Conservation (phyloP, 1,284 basidiomycete genomes). For the Lignosus rhinocerotis region DNA sequence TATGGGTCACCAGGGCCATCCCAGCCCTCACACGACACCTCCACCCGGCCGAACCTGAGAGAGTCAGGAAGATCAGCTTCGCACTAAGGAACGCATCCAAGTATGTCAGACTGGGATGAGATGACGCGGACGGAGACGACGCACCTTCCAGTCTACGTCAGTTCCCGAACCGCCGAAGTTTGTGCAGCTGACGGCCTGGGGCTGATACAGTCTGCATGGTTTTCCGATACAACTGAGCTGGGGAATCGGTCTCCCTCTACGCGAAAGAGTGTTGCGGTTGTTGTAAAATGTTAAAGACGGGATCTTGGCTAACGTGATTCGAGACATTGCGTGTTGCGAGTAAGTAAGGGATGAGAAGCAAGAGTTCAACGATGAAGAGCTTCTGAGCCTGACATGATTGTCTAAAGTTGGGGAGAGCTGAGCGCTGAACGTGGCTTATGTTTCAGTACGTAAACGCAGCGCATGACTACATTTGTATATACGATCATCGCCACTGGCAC, state of each 20-base stretch:
- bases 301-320: slow-evolving; percentile 68
- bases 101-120: too few species aligned
- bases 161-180: slow-evolving; percentile 76
- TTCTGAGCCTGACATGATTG: background rate
- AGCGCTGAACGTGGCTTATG: too few species aligned
- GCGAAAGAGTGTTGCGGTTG: slow-evolving; percentile 60
- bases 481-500: too few species aligned
- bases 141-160: slow-evolving; percentile 84
- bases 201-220: slow-evolving; percentile 74
- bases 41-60: slow-evolving; percentile 78
- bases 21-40: slow-evolving; percentile 91
- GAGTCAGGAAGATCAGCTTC: slow-evolving; percentile 85
- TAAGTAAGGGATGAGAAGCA: background rate
- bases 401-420: background rate
- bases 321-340: slow-evolving; percentile 49
- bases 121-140: too few species aligned
- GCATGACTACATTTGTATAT: too few species aligned
- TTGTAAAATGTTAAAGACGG: slow-evolving; percentile 81
- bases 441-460: too few species aligned
- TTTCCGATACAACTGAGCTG: slow-evolving; percentile 84
- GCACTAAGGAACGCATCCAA: slow-evolving; percentile 69
- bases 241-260: slow-evolving; percentile 67
- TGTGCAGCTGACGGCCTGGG: slow-evolving; percentile 84
- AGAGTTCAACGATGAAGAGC: background rate
- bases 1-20: slow-evolving; percentile 75